Base-by-base conservation (phyloP, 2,329 filamentous ascomycete genomes). In the Ophiostoma quercus region DNA sequence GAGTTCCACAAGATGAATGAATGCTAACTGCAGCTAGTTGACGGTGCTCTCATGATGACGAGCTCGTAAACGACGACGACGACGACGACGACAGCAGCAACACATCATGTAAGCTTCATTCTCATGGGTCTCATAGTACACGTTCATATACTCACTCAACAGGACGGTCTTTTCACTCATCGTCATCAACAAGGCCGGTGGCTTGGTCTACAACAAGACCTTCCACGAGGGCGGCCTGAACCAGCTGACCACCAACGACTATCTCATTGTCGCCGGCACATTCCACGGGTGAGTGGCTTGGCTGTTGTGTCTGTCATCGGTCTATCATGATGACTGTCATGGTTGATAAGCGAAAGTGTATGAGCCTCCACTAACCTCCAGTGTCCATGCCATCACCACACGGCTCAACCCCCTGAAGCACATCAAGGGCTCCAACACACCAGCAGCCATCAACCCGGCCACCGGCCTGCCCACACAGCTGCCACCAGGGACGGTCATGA, bases 141-240 rank as follows among this genome's bases (percentile, higher is more conserved):
- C 5, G 25, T 22, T 22, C 19, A 9, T 16, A 63, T 63, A 12
- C n/a, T 25, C n/a, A 57, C 16, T 5, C 11, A 14, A 57, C 75
- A 98, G 94, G 95, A 92, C 93, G 74, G 91, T 99, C 79, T 95
- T 96, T 80, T 89, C 94, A 71, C 90, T 99, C 77, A 93, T 98
- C 79, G 90, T 99, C 79, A 97, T 99, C 84, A 98, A 97, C 85
- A 99, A 99, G 85, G 94, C 95, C 74, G 95, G 94, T 72, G 95
- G 95, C 76, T 86, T 99, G 69, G 90, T 99, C 80, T 99, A 96
- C 84, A 94, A 98, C 81, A 92, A 93, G 75, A 92, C 92, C 77
- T 98, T 99, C 79, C 89, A 94, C 76, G 88, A 94, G 62, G 91
- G 88, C 72, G 92, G 87, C 65, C 86, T 99, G 71, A 91, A 92